phyloP scores from a whole-genome alignment of 768 basidiomycete species.

The Cystoderma amianthinum region DNA sequence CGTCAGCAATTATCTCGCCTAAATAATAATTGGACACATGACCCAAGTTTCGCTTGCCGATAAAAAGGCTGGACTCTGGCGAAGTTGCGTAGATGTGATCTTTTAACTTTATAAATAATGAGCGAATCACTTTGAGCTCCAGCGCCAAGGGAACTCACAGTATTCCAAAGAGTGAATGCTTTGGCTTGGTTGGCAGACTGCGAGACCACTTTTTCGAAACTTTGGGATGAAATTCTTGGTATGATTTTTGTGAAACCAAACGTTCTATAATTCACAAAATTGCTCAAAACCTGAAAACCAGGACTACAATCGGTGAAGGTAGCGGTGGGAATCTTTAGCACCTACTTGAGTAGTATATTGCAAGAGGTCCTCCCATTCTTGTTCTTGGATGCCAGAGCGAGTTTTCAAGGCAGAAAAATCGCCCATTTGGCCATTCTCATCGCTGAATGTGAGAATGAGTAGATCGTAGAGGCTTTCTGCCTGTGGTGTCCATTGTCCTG shows the following conservation, averaged over 20 bases:
- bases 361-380: conserved; percentile 64
- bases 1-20: conserved; percentile 64
- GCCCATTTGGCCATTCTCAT: conserved; percentile 42
- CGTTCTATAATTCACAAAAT: conserved; percentile 69
- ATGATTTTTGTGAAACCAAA: conserved; percentile 87
- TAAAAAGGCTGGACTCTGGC: conserved; percentile 63
- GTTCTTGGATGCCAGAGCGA: conserved; percentile 42
- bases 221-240: conserved; percentile 55
- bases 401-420: conserved; percentile 48
- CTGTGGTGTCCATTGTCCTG: conserved; percentile 73
- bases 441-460: conserved; percentile 61
- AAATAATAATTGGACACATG: conserved; percentile 85
- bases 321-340: background rate
- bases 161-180: conserved; percentile 55
- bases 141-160: conserved; percentile 28
- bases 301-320: background rate
- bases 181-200: conserved; percentile 52
- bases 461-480: conserved; percentile 66
- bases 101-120: conserved; percentile 42
- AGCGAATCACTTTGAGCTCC: background rate
- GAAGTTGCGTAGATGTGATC: conserved; percentile 63
- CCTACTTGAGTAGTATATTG: conserved; percentile 72
- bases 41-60: conserved; percentile 74
- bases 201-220: conserved; percentile 57
- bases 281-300: conserved; percentile 39